phyloP scores from a whole-genome alignment of 164 flowering plant species.

The Pachysandra terminalis region DNA sequence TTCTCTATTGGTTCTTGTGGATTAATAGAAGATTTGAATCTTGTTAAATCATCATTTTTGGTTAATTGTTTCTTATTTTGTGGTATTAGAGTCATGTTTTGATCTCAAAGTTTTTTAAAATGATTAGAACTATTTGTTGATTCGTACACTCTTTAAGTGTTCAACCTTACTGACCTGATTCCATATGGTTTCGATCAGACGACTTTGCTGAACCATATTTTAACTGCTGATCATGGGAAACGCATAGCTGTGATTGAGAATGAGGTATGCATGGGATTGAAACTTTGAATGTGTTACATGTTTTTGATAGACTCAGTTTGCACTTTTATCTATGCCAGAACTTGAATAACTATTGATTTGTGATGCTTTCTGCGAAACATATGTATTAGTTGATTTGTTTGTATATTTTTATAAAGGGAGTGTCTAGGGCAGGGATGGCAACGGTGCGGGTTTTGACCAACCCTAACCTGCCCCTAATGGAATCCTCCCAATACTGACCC shows the following conservation, averaged over 20 bases:
- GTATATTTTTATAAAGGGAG: no score
- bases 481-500: no score
- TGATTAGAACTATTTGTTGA: neutral
- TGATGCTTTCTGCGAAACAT: neutral
- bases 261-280: conserved; percentile 54
- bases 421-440: no score
- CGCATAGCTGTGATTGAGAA: conserved; percentile 96
- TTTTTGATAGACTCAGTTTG: neutral
- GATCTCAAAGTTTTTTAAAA: no score
- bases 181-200: conserved; percentile 49
- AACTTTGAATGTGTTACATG: neutral
- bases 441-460: no score
- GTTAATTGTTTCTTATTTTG: no score
- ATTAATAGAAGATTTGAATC: no score
- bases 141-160: neutral
- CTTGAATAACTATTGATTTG: neutral
- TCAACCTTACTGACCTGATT: neutral
- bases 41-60: no score
- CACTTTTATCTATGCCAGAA: neutral
- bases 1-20: neutral
- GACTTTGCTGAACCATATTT: conserved; percentile 82
- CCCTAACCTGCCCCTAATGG: no score
- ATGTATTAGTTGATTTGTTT: no score
- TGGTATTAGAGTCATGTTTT: no score
- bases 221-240: conserved; percentile 98